A percentile compares a stretch with the other conserved stretches of the same genome.
Evolutionary conservation across 192 early-diverging fungal genomes (phyloP).

Genomic region (Backusella westeae): DNA sequence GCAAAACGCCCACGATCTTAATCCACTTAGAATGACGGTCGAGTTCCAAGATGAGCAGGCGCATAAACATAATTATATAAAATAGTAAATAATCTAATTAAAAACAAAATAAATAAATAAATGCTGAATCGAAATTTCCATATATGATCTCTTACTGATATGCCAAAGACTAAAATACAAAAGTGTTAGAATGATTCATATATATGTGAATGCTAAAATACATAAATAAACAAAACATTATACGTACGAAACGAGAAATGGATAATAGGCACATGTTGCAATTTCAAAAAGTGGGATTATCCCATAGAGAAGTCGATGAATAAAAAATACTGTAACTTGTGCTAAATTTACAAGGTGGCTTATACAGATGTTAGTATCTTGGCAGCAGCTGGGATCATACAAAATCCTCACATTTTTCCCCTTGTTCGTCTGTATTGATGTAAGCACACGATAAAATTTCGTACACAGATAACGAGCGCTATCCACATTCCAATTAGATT

Average conservation of each 20-base stretch:
- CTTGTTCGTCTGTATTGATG: constrained; percentile 27
- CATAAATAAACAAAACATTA: not conserved
- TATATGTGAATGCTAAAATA: not conserved
- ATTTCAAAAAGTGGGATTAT: constrained; percentile 29
- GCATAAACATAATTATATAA: constrained; percentile 27
- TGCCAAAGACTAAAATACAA: constrained; percentile 19
- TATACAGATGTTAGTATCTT: not conserved
- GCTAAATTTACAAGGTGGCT: constrained; percentile 3
- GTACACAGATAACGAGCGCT: constrained; percentile 20
- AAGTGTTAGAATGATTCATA: not conserved
- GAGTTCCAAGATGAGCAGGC: constrained; percentile 18
- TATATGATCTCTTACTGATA: constrained; percentile 6
- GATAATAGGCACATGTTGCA: constrained; percentile 15
- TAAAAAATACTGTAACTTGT: constrained; percentile 19
- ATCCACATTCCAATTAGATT: constrained; percentile 35
- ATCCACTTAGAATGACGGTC: constrained; percentile 9
- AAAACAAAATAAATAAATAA: not conserved
- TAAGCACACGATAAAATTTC: constrained; percentile 27
- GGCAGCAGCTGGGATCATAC: not conserved
- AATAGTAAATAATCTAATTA: constrained; percentile 21
- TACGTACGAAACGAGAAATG: constrained; percentile 27
- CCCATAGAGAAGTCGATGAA: constrained; percentile 13
- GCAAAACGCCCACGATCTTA: constrained; percentile 14
- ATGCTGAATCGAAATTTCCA: not conserved
- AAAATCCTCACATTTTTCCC: constrained; percentile 22